Evolutionary conservation across 1,139 yeast genomes (phyloP), one percentile per base, ranked within the genome.

Genomic region (Suhomyces chickasaworum): DNA sequence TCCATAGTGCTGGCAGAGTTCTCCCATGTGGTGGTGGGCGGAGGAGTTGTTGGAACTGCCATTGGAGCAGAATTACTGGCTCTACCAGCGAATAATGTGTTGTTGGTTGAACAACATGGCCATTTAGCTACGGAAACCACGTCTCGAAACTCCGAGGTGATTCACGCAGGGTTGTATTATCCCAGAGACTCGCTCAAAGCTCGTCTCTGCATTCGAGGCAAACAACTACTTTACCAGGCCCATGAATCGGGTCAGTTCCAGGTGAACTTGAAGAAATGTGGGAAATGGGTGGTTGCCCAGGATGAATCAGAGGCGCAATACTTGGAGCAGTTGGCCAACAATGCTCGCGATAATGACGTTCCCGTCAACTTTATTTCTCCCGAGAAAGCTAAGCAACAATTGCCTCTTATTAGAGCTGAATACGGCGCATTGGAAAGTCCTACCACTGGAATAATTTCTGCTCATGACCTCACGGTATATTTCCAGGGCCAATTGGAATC

Each of bases 281-380:
- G 97, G 6, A 90, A 90, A 61, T 86, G 96, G 90, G 69, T 90
- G 6, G 90, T 90, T 12, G 96, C 97, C 0, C 96, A 89, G 61
- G 73, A 75, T 45, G 89, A 82, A 13, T 55, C 53, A 1, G 91
- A 90, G 56, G 75, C 71, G 36, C 83, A 81, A 36, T 82, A 80
- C 54, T 68, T 89, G 36, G 76, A 80, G 35, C 62, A 68, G 21
- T 58, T 90, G 51, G 75, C 78, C 52, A 60, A 63, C n/a, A 76
- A 77, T 44, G 79, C 86, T 3, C 59, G 65, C 37, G 69, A 75
- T n/a, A 63, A 63, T 10, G 79, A 72, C 2, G 81, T 90, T 0
- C 85, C 88, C 0, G 80, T 86, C 0, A 75, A 78, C 22, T 77
- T 85, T 60, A 62, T 88, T 0, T 59, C 83, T 0, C 54, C 75